Evolutionary conservation across 2,329 filamentous ascomycete genomes (phyloP).

Genomic region (Aspergillus alliaceus): DNA sequence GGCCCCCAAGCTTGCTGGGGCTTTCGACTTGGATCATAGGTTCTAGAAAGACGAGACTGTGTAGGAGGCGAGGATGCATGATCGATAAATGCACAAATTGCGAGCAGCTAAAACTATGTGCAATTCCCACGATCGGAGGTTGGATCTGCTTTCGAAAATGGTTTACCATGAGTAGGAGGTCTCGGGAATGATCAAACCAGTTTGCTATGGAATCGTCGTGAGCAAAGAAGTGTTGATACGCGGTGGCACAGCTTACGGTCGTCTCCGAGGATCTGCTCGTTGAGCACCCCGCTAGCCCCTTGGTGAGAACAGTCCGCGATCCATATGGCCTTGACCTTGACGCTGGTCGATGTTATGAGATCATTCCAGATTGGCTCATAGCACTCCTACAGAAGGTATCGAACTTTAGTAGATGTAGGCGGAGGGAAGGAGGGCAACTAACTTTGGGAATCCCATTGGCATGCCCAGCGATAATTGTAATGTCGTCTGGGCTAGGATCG

Average conservation of each 20-base stretch:
- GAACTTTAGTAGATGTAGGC: too few species aligned
- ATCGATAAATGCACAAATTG: conserved; percentile 67
- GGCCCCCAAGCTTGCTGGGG: too few species aligned
- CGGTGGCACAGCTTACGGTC: too few species aligned
- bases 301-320: conserved; percentile 79
- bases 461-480: conserved; percentile 57
- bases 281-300: conserved; percentile 70
- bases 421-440: neutral
- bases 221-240: too few species aligned
- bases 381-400: conserved; percentile 60
- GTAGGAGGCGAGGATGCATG: conserved; percentile 73
- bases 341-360: conserved; percentile 56
- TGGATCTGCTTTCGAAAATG: conserved; percentile 5
- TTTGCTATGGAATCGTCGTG: too few species aligned
- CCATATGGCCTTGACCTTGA: conserved; percentile 74
- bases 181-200: conserved; percentile 67
- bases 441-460: conserved; percentile 68
- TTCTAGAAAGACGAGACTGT: conserved; percentile 70
- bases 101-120: conserved; percentile 77
- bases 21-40: conserved; percentile 41
- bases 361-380: conserved; percentile 88
- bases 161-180: conserved; percentile 62
- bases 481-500: conserved; percentile 45
- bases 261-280: conserved; percentile 57
- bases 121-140: conserved; percentile 69